Base-by-base conservation (phyloP, 2,329 filamentous ascomycete genomes). In the Colletotrichum spaethianum region DNA sequence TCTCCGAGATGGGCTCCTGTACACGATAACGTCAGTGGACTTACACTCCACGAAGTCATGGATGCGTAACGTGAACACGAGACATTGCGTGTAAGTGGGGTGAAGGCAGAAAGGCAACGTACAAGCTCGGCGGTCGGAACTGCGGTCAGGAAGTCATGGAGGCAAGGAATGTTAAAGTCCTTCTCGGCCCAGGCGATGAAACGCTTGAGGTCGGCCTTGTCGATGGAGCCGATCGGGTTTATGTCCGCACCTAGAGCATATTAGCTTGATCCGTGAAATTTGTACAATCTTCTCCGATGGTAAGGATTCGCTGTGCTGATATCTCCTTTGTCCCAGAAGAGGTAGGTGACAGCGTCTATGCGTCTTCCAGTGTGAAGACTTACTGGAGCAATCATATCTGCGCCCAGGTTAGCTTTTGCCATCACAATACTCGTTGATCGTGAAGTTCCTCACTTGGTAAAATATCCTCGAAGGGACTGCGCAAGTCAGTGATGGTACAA, bases 151-250 rank as follows among this genome's bases (percentile, higher is more conserved):
- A 95, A 95, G 12, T 89, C 86, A 12, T 89, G 80, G 1, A 94
- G 86, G 64, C 93, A 89, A 0, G 91, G 91, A 1, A 95, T 81
- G 6, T 87, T 80, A 77, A 93, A 94, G 44, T 86, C 82, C 23
- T 79, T 82, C 63, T 84, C 80, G 2, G 91, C 88, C 86, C 89
- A 94, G n/a, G 82, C 83, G 71, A 94, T 93, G 82, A 95, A 94
- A 12, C 87, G 82, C 79, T 93, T 93, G 1, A 94, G 83, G 75
- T 95, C 93, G 2, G 86, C 89, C 80, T 94, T 94, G 69, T 81
- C 82, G 46, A 88, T 87, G 7, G 86, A 86, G 20, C 89, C 91
- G 62, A 93, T 91, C 4, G 91, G 91, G 75, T 92, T 90, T 78
- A 92, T 85, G 74, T 76, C 75, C 11, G 75, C 75, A 50, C 69